Conservation (phyloP, 2,329 filamentous ascomycete genomes). For the Aspergillus floridensis region DNA sequence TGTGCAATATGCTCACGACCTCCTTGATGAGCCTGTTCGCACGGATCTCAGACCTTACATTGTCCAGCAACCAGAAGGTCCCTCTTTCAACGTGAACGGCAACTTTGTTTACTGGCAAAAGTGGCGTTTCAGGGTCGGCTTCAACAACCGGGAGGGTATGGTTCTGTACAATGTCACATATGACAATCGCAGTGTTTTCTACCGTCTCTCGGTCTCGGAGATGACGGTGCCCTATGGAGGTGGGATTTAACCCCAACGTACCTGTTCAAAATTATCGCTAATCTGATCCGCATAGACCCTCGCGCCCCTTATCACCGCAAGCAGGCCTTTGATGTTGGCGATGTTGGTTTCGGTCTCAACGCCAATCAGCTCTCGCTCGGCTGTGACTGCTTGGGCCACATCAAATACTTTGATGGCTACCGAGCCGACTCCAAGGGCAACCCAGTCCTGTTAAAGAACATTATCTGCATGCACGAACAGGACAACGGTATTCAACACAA, state of each 20-base stretch:
- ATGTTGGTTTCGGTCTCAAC: conserved; percentile 64
- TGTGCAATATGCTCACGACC: conserved; percentile 59
- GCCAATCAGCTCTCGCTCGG: conserved; percentile 68
- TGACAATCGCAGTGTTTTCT: conserved; percentile 63
- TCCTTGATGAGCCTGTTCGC: conserved; percentile 60
- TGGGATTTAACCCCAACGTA: conserved; percentile 14
- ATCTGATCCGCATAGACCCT: conserved; percentile 55
- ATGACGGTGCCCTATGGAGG: conserved; percentile 57
- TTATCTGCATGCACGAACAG: conserved; percentile 69
- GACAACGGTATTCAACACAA: conserved; percentile 69
- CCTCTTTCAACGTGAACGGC: conserved; percentile 60
- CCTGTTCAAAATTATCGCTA: neutral
- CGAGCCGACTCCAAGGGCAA: conserved; percentile 60
- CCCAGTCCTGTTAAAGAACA: conserved; percentile 60
- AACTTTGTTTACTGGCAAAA: conserved; percentile 64
- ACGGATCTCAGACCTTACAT: conserved; percentile 64
- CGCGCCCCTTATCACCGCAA: conserved; percentile 68
- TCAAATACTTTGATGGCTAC: conserved; percentile 63
- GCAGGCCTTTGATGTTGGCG: conserved; percentile 67
- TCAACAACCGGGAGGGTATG: conserved; percentile 64
- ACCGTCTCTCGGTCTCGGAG: conserved; percentile 64
- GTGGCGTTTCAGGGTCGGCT: conserved; percentile 61
- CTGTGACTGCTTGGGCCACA: conserved; percentile 68
- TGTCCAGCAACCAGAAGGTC: conserved; percentile 63
- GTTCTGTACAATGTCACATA: conserved; percentile 66